Conservation (phyloP, 495 filamentous ascomycete genomes). For the Penicillium macrosclerotiorum region DNA sequence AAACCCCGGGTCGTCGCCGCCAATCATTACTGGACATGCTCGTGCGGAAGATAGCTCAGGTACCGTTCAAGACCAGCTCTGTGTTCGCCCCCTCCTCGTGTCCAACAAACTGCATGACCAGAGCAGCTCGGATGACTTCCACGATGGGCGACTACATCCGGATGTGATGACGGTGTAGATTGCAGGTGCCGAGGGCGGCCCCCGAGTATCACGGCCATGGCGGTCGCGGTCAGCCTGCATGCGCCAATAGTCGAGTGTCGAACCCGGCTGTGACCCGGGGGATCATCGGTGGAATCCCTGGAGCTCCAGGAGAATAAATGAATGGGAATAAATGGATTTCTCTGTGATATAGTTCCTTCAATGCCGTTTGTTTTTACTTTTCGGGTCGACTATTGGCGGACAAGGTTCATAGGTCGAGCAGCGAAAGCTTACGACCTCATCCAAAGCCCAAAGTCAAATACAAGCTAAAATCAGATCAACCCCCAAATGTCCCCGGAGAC, state of each 20-base stretch:
- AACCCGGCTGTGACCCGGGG: conserved; percentile 16
- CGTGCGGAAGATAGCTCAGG: too few species aligned
- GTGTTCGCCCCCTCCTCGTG: background rate
- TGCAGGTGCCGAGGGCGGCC: conserved; percentile 13
- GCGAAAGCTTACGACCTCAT: too few species aligned
- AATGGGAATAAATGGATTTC: too few species aligned
- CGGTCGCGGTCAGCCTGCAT: conserved; percentile 26
- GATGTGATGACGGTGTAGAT: background rate
- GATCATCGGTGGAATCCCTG: conserved; percentile 19
- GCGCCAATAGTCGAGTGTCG: conserved; percentile 26
- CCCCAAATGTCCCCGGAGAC: too few species aligned
- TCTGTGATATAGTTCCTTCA: too few species aligned
- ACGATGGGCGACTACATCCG: conserved; percentile 18
- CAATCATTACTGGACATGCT: conserved; percentile 5
- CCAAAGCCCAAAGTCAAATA: too few species aligned
- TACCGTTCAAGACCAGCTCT: too few species aligned
- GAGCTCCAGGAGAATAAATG: too few species aligned
- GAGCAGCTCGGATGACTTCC: conserved; percentile 18
- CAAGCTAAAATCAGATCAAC: too few species aligned
- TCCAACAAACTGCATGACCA: background rate
- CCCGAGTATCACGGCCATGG: conserved; percentile 22
- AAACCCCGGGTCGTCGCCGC: background rate
- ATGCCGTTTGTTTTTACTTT: too few species aligned
- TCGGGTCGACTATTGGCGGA: too few species aligned
- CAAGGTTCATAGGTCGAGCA: too few species aligned